Base-by-base conservation (phyloP, 495 filamentous ascomycete genomes). In the Aspergillus wentii region DNA sequence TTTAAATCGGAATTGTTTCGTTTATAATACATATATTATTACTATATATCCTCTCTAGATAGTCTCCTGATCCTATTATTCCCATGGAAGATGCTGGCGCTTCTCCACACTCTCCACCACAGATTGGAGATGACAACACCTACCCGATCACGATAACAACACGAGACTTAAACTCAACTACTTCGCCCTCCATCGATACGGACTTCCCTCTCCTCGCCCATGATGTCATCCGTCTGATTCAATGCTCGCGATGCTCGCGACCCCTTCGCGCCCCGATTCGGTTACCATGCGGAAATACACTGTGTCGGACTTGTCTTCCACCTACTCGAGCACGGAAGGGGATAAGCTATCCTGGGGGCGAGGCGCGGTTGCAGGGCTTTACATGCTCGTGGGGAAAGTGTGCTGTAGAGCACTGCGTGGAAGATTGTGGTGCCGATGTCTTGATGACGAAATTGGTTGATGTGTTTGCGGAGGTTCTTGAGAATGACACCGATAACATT, bases 221-320 rank as follows among this genome's bases (percentile, higher is more conserved):
- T 36, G 18, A 73, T 27, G 72, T 94, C 30, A 63, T 91, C 44
- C 78, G 78, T 22, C 59, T 87, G 18, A 64, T 89, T 13, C 85
- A 91, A 57, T 95, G 89, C 55, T 68, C 72, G 15, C 62, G 74
- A 44, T 95, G 90, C 56, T 86, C 83, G 8, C 65, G 62, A 10
- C 85, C 83, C 2, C 65, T 91, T 3, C 70, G 60, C 19, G 66
- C 72, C 1, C 88, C 90, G 9, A 66, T 86, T 29, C 86, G 85
- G 3, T 65, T 96, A 13, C 89, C 89, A 2, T 96, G 90, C 53
- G 89, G 90, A 3, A 78, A 84, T 54, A 76, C 82, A 5, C 47
- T 94, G 5, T 96, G 90, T 62, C 78, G 75, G 41, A 53, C 52
- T 13, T 96, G 90, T 60, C 62, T 95, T 2, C 89, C 90, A 5